phyloP scores from a whole-genome alignment of 257 asterid species.

The Nicotiana tabacum region DNA sequence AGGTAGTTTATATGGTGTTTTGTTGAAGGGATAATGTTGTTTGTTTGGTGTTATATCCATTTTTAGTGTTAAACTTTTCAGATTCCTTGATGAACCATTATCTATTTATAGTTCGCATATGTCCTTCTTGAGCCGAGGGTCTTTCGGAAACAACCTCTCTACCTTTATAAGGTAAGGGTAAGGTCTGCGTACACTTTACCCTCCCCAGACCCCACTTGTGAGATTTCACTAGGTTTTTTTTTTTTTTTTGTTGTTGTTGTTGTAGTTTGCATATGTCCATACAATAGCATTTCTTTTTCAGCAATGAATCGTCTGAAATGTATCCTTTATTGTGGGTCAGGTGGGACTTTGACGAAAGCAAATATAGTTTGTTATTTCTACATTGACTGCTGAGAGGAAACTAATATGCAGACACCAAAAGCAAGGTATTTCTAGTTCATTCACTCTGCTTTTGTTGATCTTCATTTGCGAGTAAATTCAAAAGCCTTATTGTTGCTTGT shows the following conservation, averaged over 20 bases:
- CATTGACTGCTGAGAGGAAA: constrained; percentile 19
- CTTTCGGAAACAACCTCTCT: too few species aligned
- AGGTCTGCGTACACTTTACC: too few species aligned
- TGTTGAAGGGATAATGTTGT: constrained; percentile 61
- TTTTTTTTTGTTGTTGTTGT: too few species aligned
- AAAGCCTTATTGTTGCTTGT: background rate
- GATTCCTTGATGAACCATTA: background rate
- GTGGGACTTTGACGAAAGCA: constrained; percentile 41
- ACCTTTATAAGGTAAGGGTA: too few species aligned
- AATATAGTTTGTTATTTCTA: constrained; percentile 23
- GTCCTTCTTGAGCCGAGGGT: too few species aligned
- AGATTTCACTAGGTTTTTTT: too few species aligned
- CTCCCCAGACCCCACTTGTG: too few species aligned
- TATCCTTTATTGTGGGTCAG: constrained; percentile 45
- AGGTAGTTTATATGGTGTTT: constrained; percentile 69
- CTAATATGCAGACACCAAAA: constrained; percentile 76
- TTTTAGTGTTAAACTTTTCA: constrained; percentile 22
- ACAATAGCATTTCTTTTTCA: background rate
- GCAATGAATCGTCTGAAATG: constrained; percentile 15
- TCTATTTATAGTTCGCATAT: background rate
- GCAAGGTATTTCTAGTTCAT: constrained; percentile 42
- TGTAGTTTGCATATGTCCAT: too few species aligned
- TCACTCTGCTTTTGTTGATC: background rate
- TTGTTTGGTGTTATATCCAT: constrained; percentile 32
- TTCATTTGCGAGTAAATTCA: background rate